Evolutionary conservation across 140 eudicot species (phyloP).

Genomic region (Oenanthe javanica): DNA sequence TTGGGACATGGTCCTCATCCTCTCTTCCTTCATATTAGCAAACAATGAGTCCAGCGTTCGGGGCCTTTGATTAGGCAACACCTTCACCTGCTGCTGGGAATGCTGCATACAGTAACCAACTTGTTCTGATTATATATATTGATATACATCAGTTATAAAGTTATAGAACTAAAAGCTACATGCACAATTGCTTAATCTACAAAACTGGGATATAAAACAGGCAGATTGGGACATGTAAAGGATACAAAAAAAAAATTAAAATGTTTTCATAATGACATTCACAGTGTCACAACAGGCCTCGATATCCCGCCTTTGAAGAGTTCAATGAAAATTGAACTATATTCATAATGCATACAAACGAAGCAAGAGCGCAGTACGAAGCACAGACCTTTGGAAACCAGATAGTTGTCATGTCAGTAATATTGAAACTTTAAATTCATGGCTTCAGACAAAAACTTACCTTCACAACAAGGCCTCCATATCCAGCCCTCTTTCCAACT

Average conservation of each 20-base stretch:
- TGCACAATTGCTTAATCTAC: not conserved
- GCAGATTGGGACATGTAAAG: not conserved
- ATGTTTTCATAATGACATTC: too few species aligned
- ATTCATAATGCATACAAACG: not conserved
- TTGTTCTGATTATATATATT: not conserved
- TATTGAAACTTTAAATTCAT: not conserved
- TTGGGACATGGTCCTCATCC: conserved; percentile 49
- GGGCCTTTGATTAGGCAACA: conserved; percentile 44
- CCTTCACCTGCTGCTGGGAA: conserved; percentile 33
- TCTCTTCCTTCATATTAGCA: conserved; percentile 88
- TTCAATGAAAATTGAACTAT: too few species aligned
- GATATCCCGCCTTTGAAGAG: too few species aligned
- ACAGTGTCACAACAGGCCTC: too few species aligned
- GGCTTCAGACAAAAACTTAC: conserved; percentile 21
- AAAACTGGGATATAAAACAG: not conserved
- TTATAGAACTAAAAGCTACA: not conserved
- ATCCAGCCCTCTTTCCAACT: conserved; percentile 33
- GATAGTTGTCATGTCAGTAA: not conserved
- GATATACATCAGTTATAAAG: not conserved
- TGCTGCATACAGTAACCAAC: conserved; percentile 16
- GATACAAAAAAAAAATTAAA: not conserved
- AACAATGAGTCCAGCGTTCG: conserved; percentile 84
- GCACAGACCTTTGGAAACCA: not conserved
- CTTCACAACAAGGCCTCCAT: conserved; percentile 49
- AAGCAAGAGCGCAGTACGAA: not conserved